Percentiles rank a stretch among this genome's conserved stretches.
These are phyloP conservation scores for Elsinoe necatrix DNA, from an alignment of 2,329 filamentous ascomycete species.

Conservation along the genomic window DNA sequence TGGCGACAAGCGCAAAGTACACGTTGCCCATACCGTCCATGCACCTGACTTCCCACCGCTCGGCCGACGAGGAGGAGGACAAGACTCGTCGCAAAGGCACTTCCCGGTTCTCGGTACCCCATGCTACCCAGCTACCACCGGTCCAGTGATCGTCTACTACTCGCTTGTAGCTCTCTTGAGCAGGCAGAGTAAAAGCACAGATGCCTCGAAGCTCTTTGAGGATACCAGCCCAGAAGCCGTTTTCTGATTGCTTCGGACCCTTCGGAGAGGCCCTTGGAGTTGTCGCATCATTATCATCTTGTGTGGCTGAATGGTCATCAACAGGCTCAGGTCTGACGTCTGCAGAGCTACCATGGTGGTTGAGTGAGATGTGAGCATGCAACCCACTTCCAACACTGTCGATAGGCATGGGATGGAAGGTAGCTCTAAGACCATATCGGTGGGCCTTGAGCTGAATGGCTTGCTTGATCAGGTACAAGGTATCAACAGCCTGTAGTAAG, in stretches of 20 bases:
- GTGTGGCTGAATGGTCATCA: background rate
- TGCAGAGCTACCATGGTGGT: slow-evolving; percentile 28
- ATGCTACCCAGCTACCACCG: slow-evolving; percentile 68
- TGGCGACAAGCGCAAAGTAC: slow-evolving; percentile 58
- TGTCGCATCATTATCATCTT: background rate
- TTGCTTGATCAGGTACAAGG: slow-evolving; percentile 61
- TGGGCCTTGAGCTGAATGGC: slow-evolving; percentile 58
- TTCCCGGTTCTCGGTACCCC: slow-evolving; percentile 77
- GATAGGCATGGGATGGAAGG: slow-evolving; percentile 65
- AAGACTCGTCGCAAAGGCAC: slow-evolving; percentile 59
- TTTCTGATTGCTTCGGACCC: slow-evolving; percentile 33
- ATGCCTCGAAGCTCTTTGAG: slow-evolving; percentile 57
- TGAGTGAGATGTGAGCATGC: slow-evolving; percentile 63
- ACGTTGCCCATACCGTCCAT: slow-evolving; percentile 74
- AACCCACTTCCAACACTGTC: slow-evolving; percentile 54
- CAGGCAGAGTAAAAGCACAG: slow-evolving; percentile 60
- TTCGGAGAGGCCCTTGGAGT: background rate
- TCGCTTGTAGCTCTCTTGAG: slow-evolving; percentile 59
- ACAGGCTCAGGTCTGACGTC: background rate
- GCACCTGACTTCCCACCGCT: slow-evolving; percentile 70
- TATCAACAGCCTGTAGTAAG: slow-evolving; percentile 62
- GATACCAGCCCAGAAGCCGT: slow-evolving; percentile 61
- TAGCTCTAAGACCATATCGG: slow-evolving; percentile 55
- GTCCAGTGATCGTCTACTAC: slow-evolving; percentile 64
- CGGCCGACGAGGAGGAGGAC: slow-evolving; percentile 27